Evolutionary conservation across 352 stramenopile species (phyloP).

Genomic region (Pythium volutum): DNA sequence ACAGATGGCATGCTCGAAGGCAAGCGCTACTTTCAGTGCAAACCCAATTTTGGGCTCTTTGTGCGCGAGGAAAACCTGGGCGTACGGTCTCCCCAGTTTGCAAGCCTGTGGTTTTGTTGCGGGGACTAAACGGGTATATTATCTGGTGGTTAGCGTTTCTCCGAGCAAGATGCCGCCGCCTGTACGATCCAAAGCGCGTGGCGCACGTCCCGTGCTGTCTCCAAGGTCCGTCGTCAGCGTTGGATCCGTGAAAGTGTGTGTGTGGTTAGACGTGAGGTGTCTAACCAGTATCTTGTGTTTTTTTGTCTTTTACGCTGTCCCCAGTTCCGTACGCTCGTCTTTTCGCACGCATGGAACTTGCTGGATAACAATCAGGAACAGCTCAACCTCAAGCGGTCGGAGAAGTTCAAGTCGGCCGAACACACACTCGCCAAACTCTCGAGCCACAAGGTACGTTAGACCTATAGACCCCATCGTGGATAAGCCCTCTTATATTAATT

Average conservation of each 20-base stretch:
- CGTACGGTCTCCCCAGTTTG: conserved; percentile 26
- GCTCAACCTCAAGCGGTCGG: conserved; percentile 82
- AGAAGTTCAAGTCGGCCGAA: conserved; percentile 83
- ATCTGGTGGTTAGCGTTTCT: conserved; percentile 58
- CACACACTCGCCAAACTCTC: conserved; percentile 76
- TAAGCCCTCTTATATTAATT: neutral
- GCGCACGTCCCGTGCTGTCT: conserved; percentile 61
- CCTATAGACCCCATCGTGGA: neutral
- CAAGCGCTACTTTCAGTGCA: conserved; percentile 79
- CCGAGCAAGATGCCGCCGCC: conserved; percentile 62
- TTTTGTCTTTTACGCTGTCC: neutral
- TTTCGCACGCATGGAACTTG: conserved; percentile 85
- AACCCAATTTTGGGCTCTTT: conserved; percentile 78
- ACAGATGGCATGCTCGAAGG: conserved; percentile 75
- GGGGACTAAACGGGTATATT: neutral
- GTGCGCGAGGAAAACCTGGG: conserved; percentile 75
- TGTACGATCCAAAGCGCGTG: conserved; percentile 77
- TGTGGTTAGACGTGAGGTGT: neutral
- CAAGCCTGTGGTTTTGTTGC: neutral
- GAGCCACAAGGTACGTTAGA: conserved; percentile 49
- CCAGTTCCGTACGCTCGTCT: conserved; percentile 78
- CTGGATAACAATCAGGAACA: conserved; percentile 90
- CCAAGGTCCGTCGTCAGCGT: conserved; percentile 45
- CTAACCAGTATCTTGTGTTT: neutral
- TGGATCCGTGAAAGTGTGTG: neutral